Conservation (phyloP, 169 alveolate genomes). For the Ichthyophthirius multifiliis region DNA sequence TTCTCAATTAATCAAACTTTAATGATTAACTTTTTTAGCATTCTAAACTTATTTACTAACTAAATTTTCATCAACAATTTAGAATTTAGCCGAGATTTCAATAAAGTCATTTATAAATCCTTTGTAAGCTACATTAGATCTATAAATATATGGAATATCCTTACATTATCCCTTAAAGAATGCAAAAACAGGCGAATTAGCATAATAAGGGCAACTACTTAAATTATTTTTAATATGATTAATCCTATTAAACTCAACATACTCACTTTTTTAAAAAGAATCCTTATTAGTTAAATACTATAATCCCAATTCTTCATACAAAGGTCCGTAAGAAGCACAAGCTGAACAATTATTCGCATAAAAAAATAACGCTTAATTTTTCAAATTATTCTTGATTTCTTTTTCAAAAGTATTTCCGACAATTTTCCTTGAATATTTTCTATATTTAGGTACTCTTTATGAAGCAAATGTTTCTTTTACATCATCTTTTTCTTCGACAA, state of each 20-base stretch:
- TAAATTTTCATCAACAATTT: too few relatives aligned
- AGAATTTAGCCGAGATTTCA: too few relatives aligned
- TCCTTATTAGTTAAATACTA: neutral
- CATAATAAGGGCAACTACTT: neutral
- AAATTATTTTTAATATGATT: neutral
- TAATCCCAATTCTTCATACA: neutral
- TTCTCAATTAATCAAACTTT: too few relatives aligned
- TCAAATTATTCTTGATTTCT: neutral
- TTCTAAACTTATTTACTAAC: too few relatives aligned
- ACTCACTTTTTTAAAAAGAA: neutral
- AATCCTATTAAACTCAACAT: neutral
- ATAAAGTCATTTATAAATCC: too few relatives aligned
- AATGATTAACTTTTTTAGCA: too few relatives aligned
- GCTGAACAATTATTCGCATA: neutral
- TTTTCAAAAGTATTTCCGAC: neutral
- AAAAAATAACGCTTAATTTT: neutral
- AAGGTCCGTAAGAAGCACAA: neutral
- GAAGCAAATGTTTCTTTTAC: neutral
- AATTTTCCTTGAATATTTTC: neutral
- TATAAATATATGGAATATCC: too few relatives aligned
- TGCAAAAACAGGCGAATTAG: neutral
- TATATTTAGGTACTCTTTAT: neutral
- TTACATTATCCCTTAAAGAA: too few relatives aligned
- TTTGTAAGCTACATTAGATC: too few relatives aligned
- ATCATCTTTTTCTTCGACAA: neutral